phyloP scores from a whole-genome alignment of 106 monocot genomes.

The Allium fistulosum region DNA sequence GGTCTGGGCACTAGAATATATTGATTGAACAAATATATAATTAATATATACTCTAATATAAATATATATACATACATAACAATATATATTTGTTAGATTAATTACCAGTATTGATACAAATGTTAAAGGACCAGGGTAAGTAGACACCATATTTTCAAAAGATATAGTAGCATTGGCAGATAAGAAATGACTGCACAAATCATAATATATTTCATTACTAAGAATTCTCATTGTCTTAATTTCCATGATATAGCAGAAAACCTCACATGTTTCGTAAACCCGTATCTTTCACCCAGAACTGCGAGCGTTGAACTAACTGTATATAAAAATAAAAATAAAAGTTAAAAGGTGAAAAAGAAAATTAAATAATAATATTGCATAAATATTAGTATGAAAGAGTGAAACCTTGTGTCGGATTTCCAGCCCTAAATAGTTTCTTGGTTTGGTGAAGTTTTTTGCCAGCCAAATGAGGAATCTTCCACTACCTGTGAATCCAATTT shows the following conservation, averaged over 20 bases:
- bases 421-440: conserved; percentile 72
- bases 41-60: not conserved
- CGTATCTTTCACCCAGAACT: conserved; percentile 76
- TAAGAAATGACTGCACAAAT: conserved; percentile 62
- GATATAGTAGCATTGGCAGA: conserved; percentile 83
- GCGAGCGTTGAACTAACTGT: conserved; percentile 83
- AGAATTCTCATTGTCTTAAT: not conserved
- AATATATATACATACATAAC: not conserved
- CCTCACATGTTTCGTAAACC: conserved; percentile 70
- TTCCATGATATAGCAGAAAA: conserved; percentile 1
- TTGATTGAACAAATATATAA: not conserved
- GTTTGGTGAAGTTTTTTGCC: conserved; percentile 53
- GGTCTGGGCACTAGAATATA: conserved; percentile 73
- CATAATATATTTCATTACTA: conserved; percentile 2
- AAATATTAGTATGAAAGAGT: not conserved
- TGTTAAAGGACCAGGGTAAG: conserved; percentile 73
- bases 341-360: not conserved
- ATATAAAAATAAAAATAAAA: not conserved
- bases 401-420: conserved; percentile 73
- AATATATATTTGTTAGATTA: not conserved
- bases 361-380: not conserved
- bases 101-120: conserved; percentile 86
- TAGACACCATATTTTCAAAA: conserved; percentile 57
- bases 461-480: conserved; percentile 96
- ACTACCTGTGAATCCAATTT: conserved; percentile 42